Percentiles rank a stretch among this genome's conserved stretches.
Conservation (phyloP, 306 rosid genomes). For the Cicer judaicum region DNA sequence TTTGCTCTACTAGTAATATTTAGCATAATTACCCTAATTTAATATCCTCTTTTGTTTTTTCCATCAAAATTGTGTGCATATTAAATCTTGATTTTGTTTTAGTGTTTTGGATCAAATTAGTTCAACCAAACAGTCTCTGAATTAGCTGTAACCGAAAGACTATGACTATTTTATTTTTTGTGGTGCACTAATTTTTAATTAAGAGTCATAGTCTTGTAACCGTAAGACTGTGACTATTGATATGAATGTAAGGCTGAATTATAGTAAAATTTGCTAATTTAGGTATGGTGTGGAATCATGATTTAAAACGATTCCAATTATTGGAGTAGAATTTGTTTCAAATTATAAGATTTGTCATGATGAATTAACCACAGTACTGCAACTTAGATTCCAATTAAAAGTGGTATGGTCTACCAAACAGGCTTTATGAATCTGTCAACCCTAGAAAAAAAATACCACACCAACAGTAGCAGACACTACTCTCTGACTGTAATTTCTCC, state of each 20-base stretch:
- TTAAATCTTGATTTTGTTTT: background rate
- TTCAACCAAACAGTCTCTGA: too few species aligned
- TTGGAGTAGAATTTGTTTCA: background rate
- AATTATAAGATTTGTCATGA: slow-evolving; percentile 31
- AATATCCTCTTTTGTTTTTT: background rate
- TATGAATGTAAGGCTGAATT: background rate
- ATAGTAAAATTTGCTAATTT: background rate
- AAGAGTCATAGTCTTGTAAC: background rate
- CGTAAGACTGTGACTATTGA: slow-evolving; percentile 13
- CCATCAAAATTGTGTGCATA: background rate
- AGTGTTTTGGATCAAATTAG: background rate
- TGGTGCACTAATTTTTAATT: background rate
- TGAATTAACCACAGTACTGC: slow-evolving; percentile 17
- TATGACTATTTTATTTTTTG: background rate
- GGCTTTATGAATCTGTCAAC: slow-evolving; percentile 32
- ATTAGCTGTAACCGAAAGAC: background rate
- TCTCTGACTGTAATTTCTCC: slow-evolving; percentile 8
- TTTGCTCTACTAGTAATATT: background rate
- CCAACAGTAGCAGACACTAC: background rate
- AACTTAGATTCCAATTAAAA: slow-evolving; percentile 38
- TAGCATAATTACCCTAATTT: background rate
- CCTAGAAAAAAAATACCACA: background rate
- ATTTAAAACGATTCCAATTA: slow-evolving; percentile 1
- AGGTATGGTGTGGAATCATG: slow-evolving; percentile 21
- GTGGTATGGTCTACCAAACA: slow-evolving; percentile 44